phyloP scores from a whole-genome alignment of 495 filamentous ascomycete genomes.

The Neurospora pannonica region DNA sequence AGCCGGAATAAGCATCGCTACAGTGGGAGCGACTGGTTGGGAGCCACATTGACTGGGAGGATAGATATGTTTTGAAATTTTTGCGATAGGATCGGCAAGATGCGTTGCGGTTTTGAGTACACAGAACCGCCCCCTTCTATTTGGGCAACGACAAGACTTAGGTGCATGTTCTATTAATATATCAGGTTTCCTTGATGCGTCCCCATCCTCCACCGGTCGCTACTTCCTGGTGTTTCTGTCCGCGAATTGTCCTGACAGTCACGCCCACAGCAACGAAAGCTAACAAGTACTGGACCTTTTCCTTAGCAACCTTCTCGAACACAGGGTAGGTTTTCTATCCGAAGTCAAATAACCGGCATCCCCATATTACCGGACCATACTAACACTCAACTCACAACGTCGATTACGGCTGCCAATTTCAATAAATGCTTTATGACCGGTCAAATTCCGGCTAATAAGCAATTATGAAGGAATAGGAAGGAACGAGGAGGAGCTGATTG shows the following conservation, averaged over 20 bases:
- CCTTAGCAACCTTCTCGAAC: not conserved
- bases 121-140: not conserved
- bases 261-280: not conserved
- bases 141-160: not conserved
- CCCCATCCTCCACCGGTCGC: not conserved
- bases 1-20: constrained; percentile 8
- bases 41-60: not conserved
- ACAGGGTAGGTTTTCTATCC: not conserved
- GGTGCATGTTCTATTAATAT: not conserved
- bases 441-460: no score
- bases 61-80: not conserved
- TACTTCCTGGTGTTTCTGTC: not conserved
- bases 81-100: not conserved
- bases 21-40: not conserved
- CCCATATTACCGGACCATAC: not conserved
- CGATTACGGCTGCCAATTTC: no score
- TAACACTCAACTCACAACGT: not conserved
- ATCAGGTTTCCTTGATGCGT: not conserved
- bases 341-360: not conserved
- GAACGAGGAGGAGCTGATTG: no score
- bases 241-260: not conserved
- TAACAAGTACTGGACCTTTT: not conserved
- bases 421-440: no score
- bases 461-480: no score
- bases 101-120: not conserved